These are phyloP conservation scores for Zelonia costaricensis DNA, from an alignment of 208 protist genomes.

Conservation along the genomic window DNA sequence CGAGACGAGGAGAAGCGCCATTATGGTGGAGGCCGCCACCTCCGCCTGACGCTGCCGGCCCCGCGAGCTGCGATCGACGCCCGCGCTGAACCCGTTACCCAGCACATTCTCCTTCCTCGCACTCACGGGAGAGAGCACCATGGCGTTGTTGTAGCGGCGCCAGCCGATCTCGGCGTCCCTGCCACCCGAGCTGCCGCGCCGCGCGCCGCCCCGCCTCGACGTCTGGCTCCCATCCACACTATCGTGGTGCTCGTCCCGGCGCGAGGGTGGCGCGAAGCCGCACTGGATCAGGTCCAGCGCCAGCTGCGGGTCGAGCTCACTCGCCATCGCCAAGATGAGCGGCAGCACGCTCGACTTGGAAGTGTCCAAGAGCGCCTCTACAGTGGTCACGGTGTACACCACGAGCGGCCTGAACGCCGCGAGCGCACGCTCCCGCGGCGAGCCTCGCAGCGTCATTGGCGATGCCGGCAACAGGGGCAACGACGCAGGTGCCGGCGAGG, in stretches of 20 bases:
- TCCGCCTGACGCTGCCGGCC: not conserved
- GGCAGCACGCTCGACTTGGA: not conserved
- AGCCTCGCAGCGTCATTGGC: not conserved
- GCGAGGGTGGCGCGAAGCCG: not conserved
- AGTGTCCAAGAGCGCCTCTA: not conserved
- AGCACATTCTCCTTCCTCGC: too few species aligned
- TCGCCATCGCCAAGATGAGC: slow-evolving; percentile 7
- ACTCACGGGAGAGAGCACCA: too few species aligned
- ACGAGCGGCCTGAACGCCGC: slow-evolving; percentile 16
- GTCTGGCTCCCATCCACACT: not conserved
- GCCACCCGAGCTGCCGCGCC: too few species aligned
- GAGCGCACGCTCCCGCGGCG: slow-evolving; percentile 1
- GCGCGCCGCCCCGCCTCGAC: too few species aligned
- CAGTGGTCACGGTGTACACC: not conserved
- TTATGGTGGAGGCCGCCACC: not conserved
- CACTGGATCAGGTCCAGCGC: slow-evolving; percentile 4
- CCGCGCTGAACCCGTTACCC: too few species aligned
- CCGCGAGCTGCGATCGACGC: not conserved
- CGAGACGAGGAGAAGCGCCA: slow-evolving; percentile 10
- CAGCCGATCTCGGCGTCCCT: too few species aligned
- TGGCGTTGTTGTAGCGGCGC: too few species aligned
- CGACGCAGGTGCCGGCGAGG: not conserved
- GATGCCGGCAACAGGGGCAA: not conserved
- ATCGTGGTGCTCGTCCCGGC: not conserved
- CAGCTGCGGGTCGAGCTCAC: slow-evolving; percentile 16